These are phyloP conservation scores for Penicillium psychrosexuale DNA, from an alignment of 2,329 filamentous ascomycete species.

Conservation along the genomic window DNA sequence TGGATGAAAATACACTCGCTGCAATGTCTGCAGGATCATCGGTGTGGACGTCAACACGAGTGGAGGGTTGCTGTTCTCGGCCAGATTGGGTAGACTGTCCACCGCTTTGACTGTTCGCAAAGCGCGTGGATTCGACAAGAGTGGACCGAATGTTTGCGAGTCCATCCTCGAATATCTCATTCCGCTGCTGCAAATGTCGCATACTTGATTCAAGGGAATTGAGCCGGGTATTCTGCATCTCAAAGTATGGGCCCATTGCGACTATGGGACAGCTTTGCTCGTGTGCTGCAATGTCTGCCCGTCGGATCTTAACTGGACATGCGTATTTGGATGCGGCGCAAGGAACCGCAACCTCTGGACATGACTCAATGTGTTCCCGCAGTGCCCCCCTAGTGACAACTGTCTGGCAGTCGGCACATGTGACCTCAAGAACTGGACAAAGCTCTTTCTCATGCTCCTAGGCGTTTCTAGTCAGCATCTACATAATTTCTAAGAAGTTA, in stretches of 20 bases:
- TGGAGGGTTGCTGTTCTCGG: slow-evolving; percentile 10
- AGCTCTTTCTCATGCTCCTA: slow-evolving; percentile 39
- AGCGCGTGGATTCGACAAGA: slow-evolving; percentile 33
- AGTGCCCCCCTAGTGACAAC: slow-evolving; percentile 33
- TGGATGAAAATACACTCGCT: slow-evolving; percentile 34
- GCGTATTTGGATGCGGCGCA: slow-evolving; percentile 44
- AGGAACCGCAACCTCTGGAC: slow-evolving; percentile 35
- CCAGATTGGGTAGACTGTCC: slow-evolving; percentile 12
- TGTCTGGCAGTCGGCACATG: slow-evolving; percentile 38
- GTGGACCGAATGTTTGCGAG: slow-evolving; percentile 43
- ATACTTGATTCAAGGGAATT: slow-evolving; percentile 46
- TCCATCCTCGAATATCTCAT: slow-evolving; percentile 48
- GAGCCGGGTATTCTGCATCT: slow-evolving; percentile 43
- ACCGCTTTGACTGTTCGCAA: neutral
- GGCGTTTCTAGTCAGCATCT: slow-evolving; percentile 3
- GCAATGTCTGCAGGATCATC: slow-evolving; percentile 18
- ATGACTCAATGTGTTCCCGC: slow-evolving; percentile 37
- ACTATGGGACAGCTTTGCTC: slow-evolving; percentile 52
- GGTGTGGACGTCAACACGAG: slow-evolving; percentile 5
- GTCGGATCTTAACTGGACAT: slow-evolving; percentile 40
- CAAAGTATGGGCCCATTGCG: slow-evolving; percentile 45
- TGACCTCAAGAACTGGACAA: slow-evolving; percentile 37
- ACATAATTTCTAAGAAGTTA: neutral
- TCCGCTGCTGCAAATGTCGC: slow-evolving; percentile 45
- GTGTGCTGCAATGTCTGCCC: slow-evolving; percentile 42